Evolutionary conservation across 1,284 basidiomycete species (phyloP).

Genomic region (Dichomitus squalens): DNA sequence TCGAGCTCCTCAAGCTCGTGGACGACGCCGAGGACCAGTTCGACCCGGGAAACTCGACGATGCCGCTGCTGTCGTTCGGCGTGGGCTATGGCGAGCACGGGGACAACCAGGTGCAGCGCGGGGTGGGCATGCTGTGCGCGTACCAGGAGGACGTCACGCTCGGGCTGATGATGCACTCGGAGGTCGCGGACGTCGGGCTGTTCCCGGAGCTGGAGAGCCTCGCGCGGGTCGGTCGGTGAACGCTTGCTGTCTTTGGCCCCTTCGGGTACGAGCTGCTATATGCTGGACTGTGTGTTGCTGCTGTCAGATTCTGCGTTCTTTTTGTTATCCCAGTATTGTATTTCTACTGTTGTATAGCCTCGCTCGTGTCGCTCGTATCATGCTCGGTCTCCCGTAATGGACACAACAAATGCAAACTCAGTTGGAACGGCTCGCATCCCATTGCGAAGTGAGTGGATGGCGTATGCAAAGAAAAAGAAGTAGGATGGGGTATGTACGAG

Average conservation of each 20-base stretch:
- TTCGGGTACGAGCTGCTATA: neutral
- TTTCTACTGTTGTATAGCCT: slow-evolving; percentile 23
- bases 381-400: neutral
- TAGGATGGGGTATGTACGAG: neutral
- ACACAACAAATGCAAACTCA: no score
- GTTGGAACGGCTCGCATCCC: no score
- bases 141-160: slow-evolving; percentile 66
- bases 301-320: slow-evolving; percentile 7
- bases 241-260: neutral
- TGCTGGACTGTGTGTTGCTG: slow-evolving; percentile 5
- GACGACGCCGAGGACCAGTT: slow-evolving; percentile 80
- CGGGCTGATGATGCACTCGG: slow-evolving; percentile 67
- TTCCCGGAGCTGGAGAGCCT: slow-evolving; percentile 79
- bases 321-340: slow-evolving; percentile 27
- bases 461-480: neutral
- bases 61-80: slow-evolving; percentile 66
- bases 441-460: no score
- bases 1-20: slow-evolving; percentile 85
- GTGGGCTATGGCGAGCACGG: slow-evolving; percentile 79
- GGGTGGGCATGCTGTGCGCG: slow-evolving; percentile 76
- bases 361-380: neutral
- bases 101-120: slow-evolving; percentile 63
- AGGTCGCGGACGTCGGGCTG: slow-evolving; percentile 64
- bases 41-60: slow-evolving; percentile 53
- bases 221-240: slow-evolving; percentile 43